Percentiles rank a stretch among this genome's conserved stretches.
These are phyloP conservation scores for Aspergillus costaricaensis DNA, from an alignment of 2,329 filamentous ascomycete genomes.

Conservation along the genomic window DNA sequence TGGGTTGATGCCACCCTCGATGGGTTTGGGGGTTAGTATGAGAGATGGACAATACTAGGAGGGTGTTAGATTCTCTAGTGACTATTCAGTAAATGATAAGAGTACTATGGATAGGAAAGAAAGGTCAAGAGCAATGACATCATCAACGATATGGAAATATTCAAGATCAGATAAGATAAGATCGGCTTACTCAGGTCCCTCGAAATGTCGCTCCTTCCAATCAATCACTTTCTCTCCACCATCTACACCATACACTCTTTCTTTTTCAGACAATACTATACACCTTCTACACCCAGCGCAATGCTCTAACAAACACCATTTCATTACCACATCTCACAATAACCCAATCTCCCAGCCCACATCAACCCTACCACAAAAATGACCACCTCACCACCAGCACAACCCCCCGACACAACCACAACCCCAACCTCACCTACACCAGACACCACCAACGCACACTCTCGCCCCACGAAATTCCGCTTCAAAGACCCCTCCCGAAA, in stretches of 20 bases:
- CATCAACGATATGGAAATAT: neutral
- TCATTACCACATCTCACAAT: neutral
- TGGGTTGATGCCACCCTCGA: too few relatives aligned
- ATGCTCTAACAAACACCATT: too few relatives aligned
- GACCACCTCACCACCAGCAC: neutral
- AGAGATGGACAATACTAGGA: too few relatives aligned
- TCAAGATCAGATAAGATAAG: neutral
- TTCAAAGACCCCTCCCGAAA: constrained; percentile 34
- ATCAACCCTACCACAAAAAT: neutral
- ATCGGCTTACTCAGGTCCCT: neutral
- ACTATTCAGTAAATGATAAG: too few relatives aligned
- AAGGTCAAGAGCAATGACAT: neutral
- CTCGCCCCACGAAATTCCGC: constrained; percentile 33
- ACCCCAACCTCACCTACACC: neutral
- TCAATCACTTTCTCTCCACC: neutral
- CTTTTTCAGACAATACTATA: neutral
- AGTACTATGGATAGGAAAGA: too few relatives aligned
- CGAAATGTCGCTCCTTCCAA: neutral
- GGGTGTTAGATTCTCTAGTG: too few relatives aligned
- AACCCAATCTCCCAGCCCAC: too few relatives aligned
- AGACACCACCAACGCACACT: neutral
- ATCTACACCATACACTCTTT: neutral
- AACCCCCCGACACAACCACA: neutral
- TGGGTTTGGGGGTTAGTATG: too few relatives aligned
- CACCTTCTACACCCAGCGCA: neutral